Evolutionary conservation across 441 rosid genomes (phyloP).

Genomic region (Capsella rubella): DNA sequence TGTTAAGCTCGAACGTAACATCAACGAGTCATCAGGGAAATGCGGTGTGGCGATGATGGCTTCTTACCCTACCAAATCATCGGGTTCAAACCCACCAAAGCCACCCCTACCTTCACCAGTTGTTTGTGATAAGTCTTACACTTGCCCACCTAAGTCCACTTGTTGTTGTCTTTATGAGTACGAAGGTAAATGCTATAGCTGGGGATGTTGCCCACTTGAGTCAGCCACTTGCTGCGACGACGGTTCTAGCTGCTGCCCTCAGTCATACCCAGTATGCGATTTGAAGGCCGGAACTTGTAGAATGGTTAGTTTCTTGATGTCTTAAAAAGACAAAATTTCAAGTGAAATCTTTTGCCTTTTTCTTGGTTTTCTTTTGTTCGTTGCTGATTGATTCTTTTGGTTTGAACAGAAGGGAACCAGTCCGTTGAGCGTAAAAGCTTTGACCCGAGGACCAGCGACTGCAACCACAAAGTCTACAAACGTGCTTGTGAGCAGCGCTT

Average conservation of each 20-base stretch:
- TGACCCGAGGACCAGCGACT: slow-evolving; percentile 54
- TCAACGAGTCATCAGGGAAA: slow-evolving; percentile 49
- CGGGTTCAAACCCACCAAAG: slow-evolving; percentile 60
- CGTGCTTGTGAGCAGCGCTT: slow-evolving; percentile 39
- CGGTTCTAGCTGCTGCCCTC: slow-evolving; percentile 59
- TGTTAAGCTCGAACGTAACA: slow-evolving; percentile 58
- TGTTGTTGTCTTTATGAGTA: slow-evolving; percentile 65
- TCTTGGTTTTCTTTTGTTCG: too few relatives aligned
- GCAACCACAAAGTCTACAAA: slow-evolving; percentile 39
- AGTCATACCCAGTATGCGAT: slow-evolving; percentile 43
- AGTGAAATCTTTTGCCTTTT: too few relatives aligned
- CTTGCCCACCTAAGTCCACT: slow-evolving; percentile 57
- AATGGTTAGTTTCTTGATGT: slow-evolving; percentile 42
- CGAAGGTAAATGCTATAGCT: slow-evolving; percentile 55
- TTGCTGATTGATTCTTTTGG: not conserved
- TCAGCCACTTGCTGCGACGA: slow-evolving; percentile 72
- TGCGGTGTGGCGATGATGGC: slow-evolving; percentile 70
- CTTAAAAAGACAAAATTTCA: too few relatives aligned
- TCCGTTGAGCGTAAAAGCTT: slow-evolving; percentile 50
- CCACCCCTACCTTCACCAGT: slow-evolving; percentile 70
- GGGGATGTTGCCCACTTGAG: slow-evolving; percentile 78
- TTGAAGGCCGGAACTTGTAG: slow-evolving; percentile 45
- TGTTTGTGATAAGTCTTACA: slow-evolving; percentile 58
- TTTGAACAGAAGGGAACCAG: slow-evolving; percentile 52
- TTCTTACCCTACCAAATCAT: slow-evolving; percentile 62